A percentile compares a stretch with the other conserved stretches of the same genome.
phyloP scores from a whole-genome alignment of 495 filamentous ascomycete genomes.

The Penicillium flavigenum region DNA sequence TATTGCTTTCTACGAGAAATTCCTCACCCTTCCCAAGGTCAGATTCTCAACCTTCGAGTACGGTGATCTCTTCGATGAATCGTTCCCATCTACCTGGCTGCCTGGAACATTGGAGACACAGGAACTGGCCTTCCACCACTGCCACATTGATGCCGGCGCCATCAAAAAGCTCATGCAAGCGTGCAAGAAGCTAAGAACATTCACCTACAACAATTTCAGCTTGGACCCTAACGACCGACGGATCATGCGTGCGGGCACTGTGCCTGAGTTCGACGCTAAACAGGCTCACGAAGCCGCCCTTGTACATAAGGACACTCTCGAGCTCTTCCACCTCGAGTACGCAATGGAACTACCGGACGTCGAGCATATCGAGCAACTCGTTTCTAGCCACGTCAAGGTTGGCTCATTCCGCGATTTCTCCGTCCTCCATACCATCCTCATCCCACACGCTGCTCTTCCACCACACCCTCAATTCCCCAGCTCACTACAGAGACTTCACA shows the following conservation, averaged over 20 bases:
- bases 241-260: neutral
- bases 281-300: slow-evolving; percentile 22
- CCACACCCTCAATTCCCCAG: slow-evolving; percentile 23
- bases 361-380: slow-evolving; percentile 5
- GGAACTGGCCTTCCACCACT: slow-evolving; percentile 13
- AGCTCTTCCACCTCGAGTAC: slow-evolving; percentile 20
- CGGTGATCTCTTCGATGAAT: slow-evolving; percentile 16
- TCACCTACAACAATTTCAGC: slow-evolving; percentile 20
- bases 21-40: slow-evolving; percentile 20
- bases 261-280: slow-evolving; percentile 20
- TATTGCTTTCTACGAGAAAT: slow-evolving; percentile 11
- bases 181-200: slow-evolving; percentile 24
- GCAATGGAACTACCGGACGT: slow-evolving; percentile 1
- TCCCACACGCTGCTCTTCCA: slow-evolving; percentile 26
- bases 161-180: slow-evolving; percentile 19
- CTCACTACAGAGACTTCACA: slow-evolving; percentile 16
- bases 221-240: neutral
- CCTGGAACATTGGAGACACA: slow-evolving; percentile 15
- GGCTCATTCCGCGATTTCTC: slow-evolving; percentile 26
- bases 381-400: slow-evolving; percentile 15
- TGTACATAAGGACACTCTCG: slow-evolving; percentile 25
- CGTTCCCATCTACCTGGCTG: slow-evolving; percentile 19
- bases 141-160: slow-evolving; percentile 16
- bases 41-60: slow-evolving; percentile 10
- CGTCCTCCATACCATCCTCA: slow-evolving; percentile 19